These are phyloP conservation scores for Xylariomycetidae sp. DNA, from an alignment of 2,329 filamentous ascomycete genomes.

Conservation along the genomic window DNA sequence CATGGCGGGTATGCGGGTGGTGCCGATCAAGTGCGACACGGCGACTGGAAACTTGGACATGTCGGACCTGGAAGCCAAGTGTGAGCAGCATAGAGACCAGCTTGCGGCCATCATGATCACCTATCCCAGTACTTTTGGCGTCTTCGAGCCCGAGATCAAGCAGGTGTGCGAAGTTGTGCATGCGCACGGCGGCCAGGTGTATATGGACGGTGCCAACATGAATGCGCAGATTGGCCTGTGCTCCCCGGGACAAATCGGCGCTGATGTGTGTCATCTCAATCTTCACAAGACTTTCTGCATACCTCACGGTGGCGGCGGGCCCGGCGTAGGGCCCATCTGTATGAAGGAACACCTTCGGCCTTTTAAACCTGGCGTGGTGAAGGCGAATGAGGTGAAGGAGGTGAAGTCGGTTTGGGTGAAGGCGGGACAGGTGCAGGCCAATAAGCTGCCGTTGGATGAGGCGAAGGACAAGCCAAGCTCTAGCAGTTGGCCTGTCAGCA, in stretches of 20 bases:
- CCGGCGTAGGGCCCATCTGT: slow-evolving; percentile 89
- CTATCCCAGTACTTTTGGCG: slow-evolving; percentile 90
- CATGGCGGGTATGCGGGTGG: slow-evolving; percentile 93
- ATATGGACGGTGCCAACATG: slow-evolving; percentile 99
- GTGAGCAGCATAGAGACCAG: slow-evolving; percentile 77
- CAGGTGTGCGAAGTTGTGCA: slow-evolving; percentile 82
- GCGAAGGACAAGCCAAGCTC: no score
- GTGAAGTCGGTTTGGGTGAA: no score
- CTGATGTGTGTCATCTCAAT: slow-evolving; percentile 95
- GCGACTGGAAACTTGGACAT: slow-evolving; percentile 87
- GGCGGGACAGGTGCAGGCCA: no score
- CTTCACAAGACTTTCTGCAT: slow-evolving; percentile 99
- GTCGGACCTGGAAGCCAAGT: slow-evolving; percentile 78
- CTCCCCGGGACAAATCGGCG: slow-evolving; percentile 90
- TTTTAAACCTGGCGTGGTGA: no score
- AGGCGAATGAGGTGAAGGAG: no score
- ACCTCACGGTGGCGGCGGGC: slow-evolving; percentile 89
- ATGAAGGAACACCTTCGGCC: slow-evolving; percentile 75
- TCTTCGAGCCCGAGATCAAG: slow-evolving; percentile 88
- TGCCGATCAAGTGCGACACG: slow-evolving; percentile 84
- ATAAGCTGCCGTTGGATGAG: no score
- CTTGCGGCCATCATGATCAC: slow-evolving; percentile 95
- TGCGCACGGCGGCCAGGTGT: slow-evolving; percentile 83
- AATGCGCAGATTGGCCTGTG: slow-evolving; percentile 95
- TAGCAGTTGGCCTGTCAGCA: slow-evolving; percentile 79